A percentile compares a stretch with the other conserved stretches of the same genome.
Conservation (phyloP, 768 basidiomycete genomes). For the Termitomyces sp. region DNA sequence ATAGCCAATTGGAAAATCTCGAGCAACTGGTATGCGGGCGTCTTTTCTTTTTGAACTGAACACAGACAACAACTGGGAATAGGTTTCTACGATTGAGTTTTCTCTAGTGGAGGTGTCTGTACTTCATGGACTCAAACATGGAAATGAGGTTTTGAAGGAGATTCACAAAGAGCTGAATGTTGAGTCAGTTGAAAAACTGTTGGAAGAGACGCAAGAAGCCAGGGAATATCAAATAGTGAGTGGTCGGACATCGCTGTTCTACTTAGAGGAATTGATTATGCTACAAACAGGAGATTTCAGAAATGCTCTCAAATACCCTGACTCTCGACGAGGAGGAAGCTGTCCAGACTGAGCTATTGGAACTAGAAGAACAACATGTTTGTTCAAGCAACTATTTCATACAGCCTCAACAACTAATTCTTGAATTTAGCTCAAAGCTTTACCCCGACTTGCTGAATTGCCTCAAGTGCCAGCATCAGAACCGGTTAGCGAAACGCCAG, state of each 20-base stretch:
- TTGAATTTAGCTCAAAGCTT: slow-evolving; percentile 25
- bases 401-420: not conserved
- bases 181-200: slow-evolving; percentile 88
- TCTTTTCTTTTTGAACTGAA: not conserved
- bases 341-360: slow-evolving; percentile 77
- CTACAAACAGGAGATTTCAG: slow-evolving; percentile 78
- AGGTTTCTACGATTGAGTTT: slow-evolving; percentile 98
- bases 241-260: not conserved
- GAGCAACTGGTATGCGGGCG: slow-evolving; percentile 73
- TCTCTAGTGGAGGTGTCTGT: slow-evolving; percentile 92
- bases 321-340: slow-evolving; percentile 90
- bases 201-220: slow-evolving; percentile 92
- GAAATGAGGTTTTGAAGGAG: slow-evolving; percentile 88
- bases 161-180: slow-evolving; percentile 92
- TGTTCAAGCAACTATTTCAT: slow-evolving; percentile 18
- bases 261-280: not conserved
- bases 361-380: slow-evolving; percentile 63
- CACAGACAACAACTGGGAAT: not conserved
- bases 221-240: slow-evolving; percentile 82
- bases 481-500: slow-evolving; percentile 27
- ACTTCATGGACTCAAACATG: slow-evolving; percentile 87
- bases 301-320: slow-evolving; percentile 77
- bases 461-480: slow-evolving; percentile 50
- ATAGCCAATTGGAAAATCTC: slow-evolving; percentile 81
- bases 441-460: slow-evolving; percentile 30